Evolutionary conservation across 345 rosid species (phyloP), one percentile per base, ranked within the genome.

Genomic region (Cardamine resedifolia): DNA sequence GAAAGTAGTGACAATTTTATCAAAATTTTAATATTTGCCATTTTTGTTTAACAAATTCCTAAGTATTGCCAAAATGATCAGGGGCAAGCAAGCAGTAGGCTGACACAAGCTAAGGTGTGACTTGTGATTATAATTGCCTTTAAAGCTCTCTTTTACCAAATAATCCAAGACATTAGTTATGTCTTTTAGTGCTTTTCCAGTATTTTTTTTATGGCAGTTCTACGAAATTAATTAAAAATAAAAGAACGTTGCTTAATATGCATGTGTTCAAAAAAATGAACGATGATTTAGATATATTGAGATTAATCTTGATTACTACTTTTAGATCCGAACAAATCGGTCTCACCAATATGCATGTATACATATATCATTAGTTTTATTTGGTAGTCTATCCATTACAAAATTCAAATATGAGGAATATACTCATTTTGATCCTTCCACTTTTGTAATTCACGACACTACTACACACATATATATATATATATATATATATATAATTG

Each of bases 281-380:
- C 26, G 24, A 16, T 48, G 67, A 58, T 24, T 53, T 75, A 68
- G 2, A 39, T 51, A 61, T 62, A 75, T 31, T 31, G 19, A 44
- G 51, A 36, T 53, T 53, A 52, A 55, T 61, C 51, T 68, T 44
- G 52, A 27, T 53, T 62, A 75, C 70, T 7, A 56, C 65, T 36
- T 16, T 62, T 34, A 62, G 74, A 76, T 76, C 79, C 75, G 50
- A 63, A 62, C 60, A 53, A 69, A 53, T 70, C 70, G 79, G 70
- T 30, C 65, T 34, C 65, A 34, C 74, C 44, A 55, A 20, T 18
- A 28, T 52, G 4, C 34, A 45, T n/a, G n/a, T n/a, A n/a, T n/a
- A n/a, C n/a, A n/a, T 23, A 56, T 64, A 57, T 8, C 28, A 36
- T 2, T 49, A 7, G 14, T 39, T 30, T 28, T 52, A 39, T 12